Conservation (phyloP, 345 rosid species). For the Populus nigra region DNA sequence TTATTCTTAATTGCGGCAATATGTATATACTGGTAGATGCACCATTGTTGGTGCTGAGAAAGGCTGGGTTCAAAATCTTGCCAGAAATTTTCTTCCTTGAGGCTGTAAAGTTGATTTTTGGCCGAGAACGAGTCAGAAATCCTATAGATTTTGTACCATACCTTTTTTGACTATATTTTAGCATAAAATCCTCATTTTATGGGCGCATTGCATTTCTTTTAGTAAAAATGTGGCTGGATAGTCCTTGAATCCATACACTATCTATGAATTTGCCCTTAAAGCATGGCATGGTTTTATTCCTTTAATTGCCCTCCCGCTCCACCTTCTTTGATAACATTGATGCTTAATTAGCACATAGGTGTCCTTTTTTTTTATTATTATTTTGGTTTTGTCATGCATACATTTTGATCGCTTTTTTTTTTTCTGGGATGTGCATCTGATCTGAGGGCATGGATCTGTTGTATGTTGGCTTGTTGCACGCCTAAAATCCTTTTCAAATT, state of each 20-base stretch:
- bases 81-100: slow-evolving; percentile 12
- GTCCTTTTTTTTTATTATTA: too few species aligned
- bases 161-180: slow-evolving; percentile 5
- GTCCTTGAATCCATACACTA: slow-evolving; percentile 2
- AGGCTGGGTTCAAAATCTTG: slow-evolving; percentile 17
- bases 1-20: neutral
- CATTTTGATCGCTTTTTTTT: neutral
- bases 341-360: neutral
- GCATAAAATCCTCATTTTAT: slow-evolving; percentile 21
- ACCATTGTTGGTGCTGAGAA: slow-evolving; percentile 18
- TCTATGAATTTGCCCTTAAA: slow-evolving; percentile 1
- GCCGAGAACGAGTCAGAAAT: slow-evolving; percentile 15
- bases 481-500: neutral
- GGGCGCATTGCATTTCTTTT: slow-evolving; percentile 20
- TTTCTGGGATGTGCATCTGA: neutral
- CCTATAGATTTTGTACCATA: slow-evolving; percentile 28
- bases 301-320: neutral
- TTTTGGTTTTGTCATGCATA: neutral
- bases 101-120: slow-evolving; percentile 24
- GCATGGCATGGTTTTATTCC: neutral
- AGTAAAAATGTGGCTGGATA: slow-evolving; percentile 8
- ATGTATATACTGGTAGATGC: neutral
- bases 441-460: neutral
- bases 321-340: neutral
- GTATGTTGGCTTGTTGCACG: neutral